Base-by-base conservation (phyloP, 2,329 filamentous ascomycete species). In the Blastomyces silverae region DNA sequence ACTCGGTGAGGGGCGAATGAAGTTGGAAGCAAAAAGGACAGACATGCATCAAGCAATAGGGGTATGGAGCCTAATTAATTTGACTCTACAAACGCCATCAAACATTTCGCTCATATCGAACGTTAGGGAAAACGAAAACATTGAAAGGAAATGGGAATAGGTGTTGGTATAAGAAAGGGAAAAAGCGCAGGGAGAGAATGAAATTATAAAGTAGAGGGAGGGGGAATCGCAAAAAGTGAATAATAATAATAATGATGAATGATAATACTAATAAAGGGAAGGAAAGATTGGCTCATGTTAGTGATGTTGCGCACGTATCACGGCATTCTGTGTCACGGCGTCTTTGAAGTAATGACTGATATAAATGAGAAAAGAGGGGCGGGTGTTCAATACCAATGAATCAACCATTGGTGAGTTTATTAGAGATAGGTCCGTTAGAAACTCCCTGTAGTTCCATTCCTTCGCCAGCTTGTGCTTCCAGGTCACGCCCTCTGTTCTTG, bases 401-500 rank as follows among this genome's bases (percentile, higher is more conserved):
- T 63, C 52, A 63, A 44, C 52, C 52, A 58, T 58, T 42, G 20
- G 62, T 48, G 25, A 17, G 50, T 53, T 58, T 58, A 37, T 48
- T 56, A 34, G 52, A 62, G 22, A 50, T n/a, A 10, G 64, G 62
- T 31, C 58, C 50, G 17, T 61, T 58, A 13, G 56, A 57, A 25
- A 89, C 85, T 67, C 82, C 79, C 73, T 91, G 87, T 88, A 96
- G 88, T 76, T 95, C 91, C 72, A 93, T 81, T 68, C 81, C 73
- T 37, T 44, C 56, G 73, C 80, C 79, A 71, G 81, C 77, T 75
- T 85, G 79, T 71, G 82, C 80, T 71, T 83, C 77, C 55, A 77
- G 72, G 69, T 83, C 73, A 62, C 79, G 80, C 34, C 80, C 78
- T 20, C 78, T 77, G 67, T 80, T 79, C 70, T 83, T 83, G 66